Evolutionary conservation across 2,329 filamentous ascomycete species (phyloP), one percentile per base, ranked within the genome.

Genomic region (Macroventuria anomochaeta): DNA sequence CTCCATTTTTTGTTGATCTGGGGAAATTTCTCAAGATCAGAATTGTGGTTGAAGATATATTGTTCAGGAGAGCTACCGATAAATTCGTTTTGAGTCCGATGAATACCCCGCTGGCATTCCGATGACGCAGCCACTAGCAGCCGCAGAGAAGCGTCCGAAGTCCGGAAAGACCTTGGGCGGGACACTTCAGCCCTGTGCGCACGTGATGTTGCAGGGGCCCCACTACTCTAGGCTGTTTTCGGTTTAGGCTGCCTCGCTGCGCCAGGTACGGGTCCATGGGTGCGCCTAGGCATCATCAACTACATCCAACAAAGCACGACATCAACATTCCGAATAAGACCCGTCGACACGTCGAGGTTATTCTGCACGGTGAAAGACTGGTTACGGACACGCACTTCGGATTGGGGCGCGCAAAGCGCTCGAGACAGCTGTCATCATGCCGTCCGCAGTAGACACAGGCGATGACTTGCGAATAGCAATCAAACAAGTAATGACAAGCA

Each of bases 381-480:
- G 10, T 34, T 15, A 23, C 15, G 20, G 37, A 29, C 25, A 46
- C 15, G 5, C 18, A 28, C n/a, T n/a, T 25, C 36, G 31, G 37
- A 33, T 20, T 33, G 37, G 36, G 32, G 33, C 41, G 43, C 51
- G 37, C 21, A 21, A 34, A 34, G 42, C 39, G 48, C 46, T 43
- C 23, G 40, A 46, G 55, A 51, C 60, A 58, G 33, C 55, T 36
- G n/a, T 40, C 58, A 65, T 41, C 47, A 75, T 70, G 66, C 69
- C 68, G 47, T 69, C 71, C 37, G 70, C 69, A 38, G 53, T 80
- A 48, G 78, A 81, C 58, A 73, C 74, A 23, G 72, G 76, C 40
- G 79, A 81, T 71, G 79, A 81, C 64, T 68, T 81, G 39, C 77
- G 75, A 46, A 65, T 75, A 42, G 77, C 79, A 17, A 79, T 80